Percentiles rank a stretch among this genome's conserved stretches.
phyloP scores from a whole-genome alignment of 495 filamentous ascomycete genomes.

The Aspergillus carlsbadensis region DNA sequence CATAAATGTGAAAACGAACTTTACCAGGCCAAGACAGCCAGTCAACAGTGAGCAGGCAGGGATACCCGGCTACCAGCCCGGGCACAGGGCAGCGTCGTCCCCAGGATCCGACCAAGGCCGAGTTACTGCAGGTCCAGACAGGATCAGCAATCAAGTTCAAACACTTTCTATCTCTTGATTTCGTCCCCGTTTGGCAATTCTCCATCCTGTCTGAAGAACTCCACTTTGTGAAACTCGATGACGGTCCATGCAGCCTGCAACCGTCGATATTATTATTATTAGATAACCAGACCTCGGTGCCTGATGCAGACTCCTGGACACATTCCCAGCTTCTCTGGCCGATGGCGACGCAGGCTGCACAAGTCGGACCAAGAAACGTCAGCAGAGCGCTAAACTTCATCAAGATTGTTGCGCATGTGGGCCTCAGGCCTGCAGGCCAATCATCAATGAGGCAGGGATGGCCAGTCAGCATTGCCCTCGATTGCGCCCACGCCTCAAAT shows the following conservation, averaged over 20 bases:
- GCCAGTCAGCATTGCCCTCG: slow-evolving; percentile 27
- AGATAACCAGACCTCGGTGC: background rate
- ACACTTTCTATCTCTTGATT: slow-evolving; percentile 1
- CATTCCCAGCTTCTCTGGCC: slow-evolving; percentile 2
- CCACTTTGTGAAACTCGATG: slow-evolving; percentile 4
- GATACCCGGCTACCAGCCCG: slow-evolving; percentile 4
- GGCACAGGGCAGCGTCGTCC: slow-evolving; percentile 12
- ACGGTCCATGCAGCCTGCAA: background rate
- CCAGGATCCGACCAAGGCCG: slow-evolving; percentile 18
- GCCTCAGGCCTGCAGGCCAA: slow-evolving; percentile 21
- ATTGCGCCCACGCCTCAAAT: slow-evolving; percentile 12
- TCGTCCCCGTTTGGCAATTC: background rate
- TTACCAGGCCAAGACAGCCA: background rate
- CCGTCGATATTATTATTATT: too few relatives aligned
- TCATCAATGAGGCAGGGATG: slow-evolving; percentile 38
- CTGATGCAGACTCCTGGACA: background rate
- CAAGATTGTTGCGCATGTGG: slow-evolving; percentile 28
- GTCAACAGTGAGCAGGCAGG: background rate
- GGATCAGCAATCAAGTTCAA: slow-evolving; percentile 16
- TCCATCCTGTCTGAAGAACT: slow-evolving; percentile 1
- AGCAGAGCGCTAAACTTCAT: slow-evolving; percentile 26
- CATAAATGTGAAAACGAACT: too few relatives aligned
- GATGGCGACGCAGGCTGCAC: slow-evolving; percentile 30
- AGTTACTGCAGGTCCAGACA: slow-evolving; percentile 29
- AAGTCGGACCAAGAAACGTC: background rate